Percentiles rank a stretch among this genome's conserved stretches.
Evolutionary conservation across 805 yeast genomes (phyloP).

Genomic region (Candida ovalis): DNA sequence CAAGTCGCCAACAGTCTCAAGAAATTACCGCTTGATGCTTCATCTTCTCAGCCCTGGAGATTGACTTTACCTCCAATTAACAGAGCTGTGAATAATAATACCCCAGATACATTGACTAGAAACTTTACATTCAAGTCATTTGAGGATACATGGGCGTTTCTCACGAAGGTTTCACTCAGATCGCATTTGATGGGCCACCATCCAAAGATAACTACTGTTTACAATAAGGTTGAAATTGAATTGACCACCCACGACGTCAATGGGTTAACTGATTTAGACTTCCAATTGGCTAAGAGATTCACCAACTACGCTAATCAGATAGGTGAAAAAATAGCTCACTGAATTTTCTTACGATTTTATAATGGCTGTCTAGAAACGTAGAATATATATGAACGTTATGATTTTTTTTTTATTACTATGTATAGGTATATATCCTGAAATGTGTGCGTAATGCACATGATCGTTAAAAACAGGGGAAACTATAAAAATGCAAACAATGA

Average conservation of each 20-base stretch:
- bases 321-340: conserved; percentile 6
- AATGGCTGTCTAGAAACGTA: background rate
- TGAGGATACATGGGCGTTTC: conserved; percentile 64
- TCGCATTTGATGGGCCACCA: conserved; percentile 64
- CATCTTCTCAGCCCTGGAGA: background rate
- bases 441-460: too few relatives aligned
- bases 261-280: conserved; percentile 52
- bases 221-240: conserved; percentile 51
- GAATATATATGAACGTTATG: background rate
- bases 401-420: too few relatives aligned
- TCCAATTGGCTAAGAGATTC: conserved; percentile 50
- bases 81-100: background rate
- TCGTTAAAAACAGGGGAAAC: too few relatives aligned
- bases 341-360: background rate
- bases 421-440: too few relatives aligned
- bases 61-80: background rate
- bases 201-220: conserved; percentile 63
- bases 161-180: conserved; percentile 53
- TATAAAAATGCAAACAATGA: too few relatives aligned
- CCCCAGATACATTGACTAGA: conserved; percentile 27
- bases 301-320: conserved; percentile 33
- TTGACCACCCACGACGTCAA: conserved; percentile 64
- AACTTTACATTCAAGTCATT: conserved; percentile 45
- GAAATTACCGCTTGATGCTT: conserved; percentile 1
- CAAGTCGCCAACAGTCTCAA: conserved; percentile 22